phyloP scores from a whole-genome alignment of 257 asterid genomes.

The Rhazya stricta region DNA sequence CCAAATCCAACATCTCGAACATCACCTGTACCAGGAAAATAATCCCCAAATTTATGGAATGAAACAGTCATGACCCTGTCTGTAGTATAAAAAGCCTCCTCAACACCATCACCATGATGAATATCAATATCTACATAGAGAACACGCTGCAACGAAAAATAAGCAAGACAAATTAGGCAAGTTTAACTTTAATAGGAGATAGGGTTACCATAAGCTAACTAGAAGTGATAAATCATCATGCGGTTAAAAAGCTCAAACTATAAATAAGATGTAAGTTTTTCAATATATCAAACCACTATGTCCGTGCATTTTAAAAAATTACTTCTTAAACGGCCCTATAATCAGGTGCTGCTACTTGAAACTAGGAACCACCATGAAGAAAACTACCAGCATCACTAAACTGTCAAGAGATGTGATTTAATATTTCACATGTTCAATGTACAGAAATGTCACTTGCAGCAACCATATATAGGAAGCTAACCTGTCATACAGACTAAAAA shows the following conservation, averaged over 20 bases:
- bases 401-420: neutral
- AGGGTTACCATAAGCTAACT: neutral
- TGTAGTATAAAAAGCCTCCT: constrained; percentile 42
- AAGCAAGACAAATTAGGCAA: constrained; percentile 16
- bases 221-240: neutral
- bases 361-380: neutral
- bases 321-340: neutral
- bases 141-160: constrained; percentile 31
- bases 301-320: neutral
- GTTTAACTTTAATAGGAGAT: neutral
- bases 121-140: constrained; percentile 42
- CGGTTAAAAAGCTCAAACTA: neutral
- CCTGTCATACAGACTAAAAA: neutral
- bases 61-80: constrained; percentile 50
- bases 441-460: neutral
- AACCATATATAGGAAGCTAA: neutral
- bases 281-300: neutral
- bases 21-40: constrained; percentile 44
- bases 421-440: neutral
- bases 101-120: constrained; percentile 43
- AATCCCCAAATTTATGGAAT: constrained; percentile 44
- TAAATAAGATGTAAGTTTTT: neutral
- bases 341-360: neutral
- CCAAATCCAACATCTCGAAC: constrained; percentile 33
- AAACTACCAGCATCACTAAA: neutral